Evolutionary conservation across 2,329 filamentous ascomycete genomes (phyloP), one percentile per base, ranked within the genome.

Genomic region (Clonostachys sp.): DNA sequence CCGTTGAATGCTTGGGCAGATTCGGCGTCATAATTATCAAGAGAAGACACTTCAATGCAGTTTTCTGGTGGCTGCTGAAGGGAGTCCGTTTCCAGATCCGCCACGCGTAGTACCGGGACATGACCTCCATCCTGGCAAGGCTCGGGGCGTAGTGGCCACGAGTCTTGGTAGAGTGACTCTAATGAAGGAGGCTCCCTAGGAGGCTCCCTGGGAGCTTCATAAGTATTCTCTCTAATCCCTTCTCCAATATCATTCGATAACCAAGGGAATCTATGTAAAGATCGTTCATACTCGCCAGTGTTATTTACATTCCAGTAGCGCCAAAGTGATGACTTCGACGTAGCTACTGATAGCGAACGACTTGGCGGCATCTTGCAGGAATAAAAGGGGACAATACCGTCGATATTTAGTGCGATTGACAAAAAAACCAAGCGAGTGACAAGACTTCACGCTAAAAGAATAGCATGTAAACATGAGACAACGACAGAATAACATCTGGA

Each of bases 251-350:
- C 24, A 30, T 30, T 44, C 13, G 38, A 20, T n/a, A 64, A 47
- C 61, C 61, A 64, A 4, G 60, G 58, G 12, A 58, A 64, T 18
- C 62, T 55, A 30, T 60, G 46, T 3, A 60, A 46, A 3, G 61
- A 61, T 16, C 47, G 58, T 17, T 64, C 61, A 16, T 64, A 64
- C 42, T 53, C 56, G 8, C 45, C 49, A n/a, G 58, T 45, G 1
- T 53, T 52, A 6, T 56, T 47, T 1, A 59, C 55, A 20, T 54
- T 62, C 60, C 60, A 63, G 8, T 55, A 50, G 12, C 61, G 48
- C 61, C 61, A 62, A 5, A 62, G 39, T 3, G 59, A 61, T 2
- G 60, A 62, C 38, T 48, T 52, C 4, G 61, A 63, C 14, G 33
- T 51, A 12, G 39, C 47, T 6, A 55, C 46, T 5, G 55, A 59